These are phyloP conservation scores for Trichoderma endophyticum DNA, from an alignment of 2,329 filamentous ascomycete species.

Conservation along the genomic window DNA sequence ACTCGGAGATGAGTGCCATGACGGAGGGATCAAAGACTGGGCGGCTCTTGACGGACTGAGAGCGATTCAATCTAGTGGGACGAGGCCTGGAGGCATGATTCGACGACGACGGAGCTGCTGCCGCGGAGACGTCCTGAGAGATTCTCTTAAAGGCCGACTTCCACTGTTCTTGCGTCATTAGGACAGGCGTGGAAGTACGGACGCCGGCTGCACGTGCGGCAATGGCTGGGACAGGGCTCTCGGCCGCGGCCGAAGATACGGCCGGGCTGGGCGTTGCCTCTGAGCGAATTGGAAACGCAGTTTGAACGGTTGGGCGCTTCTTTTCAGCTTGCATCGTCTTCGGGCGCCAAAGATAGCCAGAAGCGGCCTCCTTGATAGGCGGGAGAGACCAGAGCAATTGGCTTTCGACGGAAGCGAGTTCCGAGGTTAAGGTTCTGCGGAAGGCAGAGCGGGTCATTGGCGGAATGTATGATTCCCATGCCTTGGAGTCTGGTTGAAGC, in stretches of 20 bases:
- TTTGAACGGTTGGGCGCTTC: neutral
- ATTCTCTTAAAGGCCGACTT: conserved; percentile 7
- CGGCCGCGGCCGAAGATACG: neutral
- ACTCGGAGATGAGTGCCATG: conserved; percentile 13
- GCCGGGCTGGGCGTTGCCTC: neutral
- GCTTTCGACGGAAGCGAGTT: neutral
- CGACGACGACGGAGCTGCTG: neutral
- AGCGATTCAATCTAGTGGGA: neutral
- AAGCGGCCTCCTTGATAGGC: neutral
- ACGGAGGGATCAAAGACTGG: conserved; percentile 15
- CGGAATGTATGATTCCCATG: conserved; percentile 1
- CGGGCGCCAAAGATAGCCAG: neutral
- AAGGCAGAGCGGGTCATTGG: neutral
- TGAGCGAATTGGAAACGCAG: neutral
- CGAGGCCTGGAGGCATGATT: neutral
- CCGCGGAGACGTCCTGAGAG: neutral
- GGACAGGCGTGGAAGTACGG: conserved; percentile 3
- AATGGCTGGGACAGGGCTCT: neutral
- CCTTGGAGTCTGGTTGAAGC: neutral
- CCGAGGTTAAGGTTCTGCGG: neutral
- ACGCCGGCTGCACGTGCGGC: neutral
- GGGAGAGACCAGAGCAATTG: neutral
- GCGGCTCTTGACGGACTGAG: conserved; percentile 5
- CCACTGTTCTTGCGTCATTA: conserved; percentile 17
- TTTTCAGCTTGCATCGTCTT: neutral